Percentiles rank a stretch among this genome's conserved stretches.
These are phyloP conservation scores for Asterophora parasitica DNA, from an alignment of 768 basidiomycete species.

Conservation along the genomic window DNA sequence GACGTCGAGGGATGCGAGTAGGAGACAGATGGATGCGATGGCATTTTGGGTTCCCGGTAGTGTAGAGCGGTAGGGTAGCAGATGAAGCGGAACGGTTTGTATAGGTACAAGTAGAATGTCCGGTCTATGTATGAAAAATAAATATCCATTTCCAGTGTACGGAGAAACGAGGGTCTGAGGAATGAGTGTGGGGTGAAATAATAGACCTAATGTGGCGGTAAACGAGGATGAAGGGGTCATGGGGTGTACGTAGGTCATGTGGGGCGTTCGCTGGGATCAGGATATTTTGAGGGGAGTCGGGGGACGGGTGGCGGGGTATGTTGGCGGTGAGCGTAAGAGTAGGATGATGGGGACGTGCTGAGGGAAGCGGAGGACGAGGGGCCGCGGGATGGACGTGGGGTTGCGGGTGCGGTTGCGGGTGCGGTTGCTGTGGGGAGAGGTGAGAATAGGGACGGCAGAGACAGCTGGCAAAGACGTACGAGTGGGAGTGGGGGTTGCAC, in stretches of 20 bases:
- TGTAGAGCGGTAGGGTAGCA: too few species aligned
- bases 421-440: conserved; percentile 1
- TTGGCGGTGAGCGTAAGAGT: conserved; percentile 4
- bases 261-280: too few species aligned
- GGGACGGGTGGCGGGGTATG: conserved; percentile 10
- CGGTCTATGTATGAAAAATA: background rate
- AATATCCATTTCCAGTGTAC: background rate
- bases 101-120: too few species aligned
- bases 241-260: background rate
- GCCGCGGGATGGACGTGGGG: conserved; percentile 6
- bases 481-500: background rate
- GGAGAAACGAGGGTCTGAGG: too few species aligned
- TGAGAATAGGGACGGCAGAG: background rate
- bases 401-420: background rate
- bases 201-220: conserved; percentile 1
- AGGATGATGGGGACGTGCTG: conserved; percentile 8
- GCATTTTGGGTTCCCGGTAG: too few species aligned
- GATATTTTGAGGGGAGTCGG: background rate
- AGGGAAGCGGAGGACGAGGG: conserved; percentile 3
- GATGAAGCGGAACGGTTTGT: too few species aligned
- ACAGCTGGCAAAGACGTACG: too few species aligned
- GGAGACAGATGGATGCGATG: too few species aligned
- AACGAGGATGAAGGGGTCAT: background rate
- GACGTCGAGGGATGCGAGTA: too few species aligned
- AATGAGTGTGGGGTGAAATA: background rate